Percentiles rank a stretch among this genome's conserved stretches.
These are phyloP conservation scores for Daldinia concentrica DNA, from an alignment of 495 filamentous ascomycete genomes.

Conservation along the genomic window DNA sequence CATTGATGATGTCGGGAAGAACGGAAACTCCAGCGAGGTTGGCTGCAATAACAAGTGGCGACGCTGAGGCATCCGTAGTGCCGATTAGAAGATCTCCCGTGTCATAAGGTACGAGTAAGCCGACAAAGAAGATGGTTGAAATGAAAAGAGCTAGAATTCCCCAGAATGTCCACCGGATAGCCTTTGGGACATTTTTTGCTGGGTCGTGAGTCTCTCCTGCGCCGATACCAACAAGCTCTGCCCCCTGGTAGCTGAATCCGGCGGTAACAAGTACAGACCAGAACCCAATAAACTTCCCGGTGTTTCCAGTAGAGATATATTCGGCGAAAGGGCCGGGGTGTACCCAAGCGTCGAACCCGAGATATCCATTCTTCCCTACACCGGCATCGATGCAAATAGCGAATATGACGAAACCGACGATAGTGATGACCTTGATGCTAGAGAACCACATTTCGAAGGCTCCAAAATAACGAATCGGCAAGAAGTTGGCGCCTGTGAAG, in stretches of 20 bases:
- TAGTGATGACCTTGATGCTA: constrained; percentile 77
- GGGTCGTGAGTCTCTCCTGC: constrained; percentile 73
- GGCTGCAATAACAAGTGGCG: constrained; percentile 76
- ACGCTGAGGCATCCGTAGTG: constrained; percentile 64
- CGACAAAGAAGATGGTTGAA: constrained; percentile 71
- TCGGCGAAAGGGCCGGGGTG: constrained; percentile 74
- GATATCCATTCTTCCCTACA: constrained; percentile 68
- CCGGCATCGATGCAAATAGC: constrained; percentile 74
- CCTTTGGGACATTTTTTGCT: constrained; percentile 62
- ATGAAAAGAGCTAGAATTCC: constrained; percentile 73
- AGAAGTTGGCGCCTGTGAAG: constrained; percentile 71
- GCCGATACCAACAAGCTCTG: constrained; percentile 72
- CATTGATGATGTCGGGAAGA: constrained; percentile 76
- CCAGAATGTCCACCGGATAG: constrained; percentile 65
- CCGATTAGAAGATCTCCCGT: constrained; percentile 58
- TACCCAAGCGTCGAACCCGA: constrained; percentile 79
- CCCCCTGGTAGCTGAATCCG: constrained; percentile 58
- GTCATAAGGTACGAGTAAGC: constrained; percentile 69
- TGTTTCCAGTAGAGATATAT: constrained; percentile 54
- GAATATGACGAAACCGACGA: constrained; percentile 73
- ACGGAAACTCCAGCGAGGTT: constrained; percentile 69
- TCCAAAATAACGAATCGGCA: constrained; percentile 74
- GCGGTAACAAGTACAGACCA: constrained; percentile 60
- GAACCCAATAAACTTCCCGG: constrained; percentile 59
- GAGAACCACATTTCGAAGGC: constrained; percentile 81